Percentiles rank a stretch among this genome's conserved stretches.
Evolutionary conservation across 78 protist species (phyloP).

Genomic region (Dictyostelium firmibasis): DNA sequence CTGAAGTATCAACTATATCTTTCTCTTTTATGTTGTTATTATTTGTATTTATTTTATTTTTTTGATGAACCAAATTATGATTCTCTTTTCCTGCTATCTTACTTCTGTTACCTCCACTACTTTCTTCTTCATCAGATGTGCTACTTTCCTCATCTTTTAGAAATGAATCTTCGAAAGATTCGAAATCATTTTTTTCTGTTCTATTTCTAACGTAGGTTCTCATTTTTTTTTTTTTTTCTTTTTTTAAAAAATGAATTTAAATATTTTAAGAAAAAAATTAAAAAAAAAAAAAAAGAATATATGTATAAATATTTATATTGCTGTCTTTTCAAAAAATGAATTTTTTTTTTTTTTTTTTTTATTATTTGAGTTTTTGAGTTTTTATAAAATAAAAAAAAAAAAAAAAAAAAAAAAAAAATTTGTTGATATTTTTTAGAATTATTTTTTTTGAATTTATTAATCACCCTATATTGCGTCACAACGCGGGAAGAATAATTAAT

Average conservation of each 20-base stretch:
- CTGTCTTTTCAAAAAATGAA: not conserved
- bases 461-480: not conserved
- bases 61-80: not conserved
- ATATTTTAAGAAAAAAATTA: too few relatives aligned
- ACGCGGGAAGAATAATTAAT: not conserved
- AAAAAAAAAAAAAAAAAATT: too few relatives aligned
- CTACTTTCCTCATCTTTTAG: slow-evolving; percentile 4
- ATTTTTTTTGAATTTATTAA: too few relatives aligned
- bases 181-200: not conserved
- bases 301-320: too few relatives aligned
- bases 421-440: too few relatives aligned
- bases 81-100: not conserved
- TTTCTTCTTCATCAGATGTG: not conserved
- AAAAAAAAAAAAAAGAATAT: not conserved
- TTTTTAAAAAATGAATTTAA: too few relatives aligned
- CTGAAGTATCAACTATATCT: not conserved
- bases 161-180: too few relatives aligned
- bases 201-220: slow-evolving; percentile 7
- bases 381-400: too few relatives aligned
- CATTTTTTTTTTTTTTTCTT: not conserved
- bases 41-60: too few relatives aligned
- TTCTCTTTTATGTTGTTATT: not conserved
- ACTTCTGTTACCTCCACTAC: not conserved
- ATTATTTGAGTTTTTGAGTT: not conserved
- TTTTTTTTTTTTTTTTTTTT: too few relatives aligned